Evolutionary conservation across 2,329 filamentous ascomycete genomes (phyloP).

Genomic region (Neoarthrinium moseri): DNA sequence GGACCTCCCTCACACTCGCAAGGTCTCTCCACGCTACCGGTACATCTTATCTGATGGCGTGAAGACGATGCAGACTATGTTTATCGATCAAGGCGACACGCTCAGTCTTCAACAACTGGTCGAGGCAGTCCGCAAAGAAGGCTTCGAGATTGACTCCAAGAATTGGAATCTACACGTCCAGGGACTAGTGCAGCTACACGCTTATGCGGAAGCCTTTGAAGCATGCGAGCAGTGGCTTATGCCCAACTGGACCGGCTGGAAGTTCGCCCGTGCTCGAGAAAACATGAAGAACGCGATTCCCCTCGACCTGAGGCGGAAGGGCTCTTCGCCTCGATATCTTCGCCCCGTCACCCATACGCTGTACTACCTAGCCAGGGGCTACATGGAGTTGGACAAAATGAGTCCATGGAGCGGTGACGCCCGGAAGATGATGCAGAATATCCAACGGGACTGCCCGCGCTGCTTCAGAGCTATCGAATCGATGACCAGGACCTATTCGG

Average conservation of each 20-base stretch:
- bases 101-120: slow-evolving; percentile 50
- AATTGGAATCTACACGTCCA: slow-evolving; percentile 83
- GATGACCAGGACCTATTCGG: slow-evolving; percentile 26
- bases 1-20: slow-evolving; percentile 30
- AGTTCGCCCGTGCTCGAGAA: slow-evolving; percentile 23
- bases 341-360: slow-evolving; percentile 45
- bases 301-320: slow-evolving; percentile 37
- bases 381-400: slow-evolving; percentile 46
- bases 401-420: slow-evolving; percentile 48
- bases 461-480: slow-evolving; percentile 26
- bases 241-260: slow-evolving; percentile 76
- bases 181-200: slow-evolving; percentile 58
- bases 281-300: slow-evolving; percentile 28
- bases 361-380: slow-evolving; percentile 47
- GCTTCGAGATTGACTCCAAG: slow-evolving; percentile 71
- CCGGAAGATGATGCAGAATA: slow-evolving; percentile 34
- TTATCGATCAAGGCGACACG: slow-evolving; percentile 37
- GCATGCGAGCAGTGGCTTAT: slow-evolving; percentile 78
- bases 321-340: slow-evolving; percentile 33
- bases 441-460: slow-evolving; percentile 36
- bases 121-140: slow-evolving; percentile 55
- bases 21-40: slow-evolving; percentile 47
- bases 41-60: slow-evolving; percentile 52
- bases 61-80: slow-evolving; percentile 46
- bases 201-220: slow-evolving; percentile 66